Evolutionary conservation across 108 stramenopile genomes (phyloP).

Genomic region (Cyclotella cryptica): DNA sequence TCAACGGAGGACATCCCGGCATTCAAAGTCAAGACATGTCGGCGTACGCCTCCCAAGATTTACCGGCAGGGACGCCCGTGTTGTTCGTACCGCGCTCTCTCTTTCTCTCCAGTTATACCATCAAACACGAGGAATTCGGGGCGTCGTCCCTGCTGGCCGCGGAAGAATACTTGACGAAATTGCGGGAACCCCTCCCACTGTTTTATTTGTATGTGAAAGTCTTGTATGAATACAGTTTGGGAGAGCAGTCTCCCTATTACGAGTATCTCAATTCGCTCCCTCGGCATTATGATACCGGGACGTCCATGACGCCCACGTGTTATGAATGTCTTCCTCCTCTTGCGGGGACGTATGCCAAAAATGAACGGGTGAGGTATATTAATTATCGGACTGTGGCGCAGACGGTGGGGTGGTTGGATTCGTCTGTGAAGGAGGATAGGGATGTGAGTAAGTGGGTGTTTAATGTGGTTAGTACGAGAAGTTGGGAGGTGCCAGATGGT

Average conservation of each 20-base stretch:
- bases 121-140: slow-evolving; percentile 46
- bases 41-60: slow-evolving; percentile 46
- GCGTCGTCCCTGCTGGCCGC: slow-evolving; percentile 36
- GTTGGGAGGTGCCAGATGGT: slow-evolving; percentile 17
- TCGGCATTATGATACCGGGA: slow-evolving; percentile 50
- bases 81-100: slow-evolving; percentile 52
- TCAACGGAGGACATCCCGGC: not conserved
- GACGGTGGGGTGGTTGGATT: slow-evolving; percentile 35
- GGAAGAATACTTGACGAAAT: slow-evolving; percentile 23
- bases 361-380: slow-evolving; percentile 46
- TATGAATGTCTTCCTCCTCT: slow-evolving; percentile 49
- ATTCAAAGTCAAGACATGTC: slow-evolving; percentile 43
- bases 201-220: slow-evolving; percentile 54
- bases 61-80: slow-evolving; percentile 55
- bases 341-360: slow-evolving; percentile 43
- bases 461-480: slow-evolving; percentile 43
- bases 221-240: slow-evolving; percentile 57
- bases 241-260: slow-evolving; percentile 38
- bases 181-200: slow-evolving; percentile 24
- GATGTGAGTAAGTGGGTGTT: slow-evolving; percentile 41
- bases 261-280: slow-evolving; percentile 62
- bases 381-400: slow-evolving; percentile 44
- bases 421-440: slow-evolving; percentile 47
- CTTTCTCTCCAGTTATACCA: slow-evolving; percentile 39
- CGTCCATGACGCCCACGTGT: slow-evolving; percentile 58